phyloP scores from a whole-genome alignment of 192 early-diverging fungal genomes.

The Chytriomyces sp. region DNA sequence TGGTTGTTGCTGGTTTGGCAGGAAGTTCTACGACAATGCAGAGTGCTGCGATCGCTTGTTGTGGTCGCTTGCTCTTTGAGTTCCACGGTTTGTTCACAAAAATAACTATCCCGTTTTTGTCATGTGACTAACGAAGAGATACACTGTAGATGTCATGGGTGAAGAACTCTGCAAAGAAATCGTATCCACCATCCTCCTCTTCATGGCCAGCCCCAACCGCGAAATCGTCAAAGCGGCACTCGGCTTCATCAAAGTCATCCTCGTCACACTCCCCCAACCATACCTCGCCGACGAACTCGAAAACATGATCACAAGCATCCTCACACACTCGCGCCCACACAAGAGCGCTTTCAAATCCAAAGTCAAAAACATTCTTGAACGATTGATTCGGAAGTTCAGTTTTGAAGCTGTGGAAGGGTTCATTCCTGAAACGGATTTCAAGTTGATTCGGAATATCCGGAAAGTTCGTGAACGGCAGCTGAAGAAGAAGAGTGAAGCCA shows the following conservation, averaged over 20 bases:
- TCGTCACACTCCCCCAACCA: slow-evolving; percentile 76
- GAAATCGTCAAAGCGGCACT: slow-evolving; percentile 92
- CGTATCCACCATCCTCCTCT: slow-evolving; percentile 77
- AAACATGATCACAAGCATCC: slow-evolving; percentile 68
- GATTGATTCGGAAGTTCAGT: slow-evolving; percentile 82
- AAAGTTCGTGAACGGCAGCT: slow-evolving; percentile 87
- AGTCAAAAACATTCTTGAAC: slow-evolving; percentile 90
- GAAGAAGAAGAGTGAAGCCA: slow-evolving; percentile 61
- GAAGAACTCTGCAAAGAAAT: slow-evolving; percentile 71
- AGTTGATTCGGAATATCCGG: slow-evolving; percentile 89
- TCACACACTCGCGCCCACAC: slow-evolving; percentile 85
- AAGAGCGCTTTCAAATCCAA: slow-evolving; percentile 89
- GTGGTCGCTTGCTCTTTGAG: slow-evolving; percentile 89
- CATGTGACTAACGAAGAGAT: neutral
- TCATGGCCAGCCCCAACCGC: slow-evolving; percentile 79
- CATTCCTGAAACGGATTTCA: slow-evolving; percentile 86
- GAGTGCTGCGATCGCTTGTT: slow-evolving; percentile 81
- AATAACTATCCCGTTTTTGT: neutral
- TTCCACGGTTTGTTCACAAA: slow-evolving; percentile 63
- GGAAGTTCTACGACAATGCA: slow-evolving; percentile 92
- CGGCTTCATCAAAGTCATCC: slow-evolving; percentile 92
- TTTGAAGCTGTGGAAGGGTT: slow-evolving; percentile 79
- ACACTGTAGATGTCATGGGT: slow-evolving; percentile 60
- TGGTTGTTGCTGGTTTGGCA: slow-evolving; percentile 93
- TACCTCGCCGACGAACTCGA: slow-evolving; percentile 73